These are phyloP conservation scores for Elaphomyces granulatus DNA, from an alignment of 495 filamentous ascomycete species.

Conservation along the genomic window DNA sequence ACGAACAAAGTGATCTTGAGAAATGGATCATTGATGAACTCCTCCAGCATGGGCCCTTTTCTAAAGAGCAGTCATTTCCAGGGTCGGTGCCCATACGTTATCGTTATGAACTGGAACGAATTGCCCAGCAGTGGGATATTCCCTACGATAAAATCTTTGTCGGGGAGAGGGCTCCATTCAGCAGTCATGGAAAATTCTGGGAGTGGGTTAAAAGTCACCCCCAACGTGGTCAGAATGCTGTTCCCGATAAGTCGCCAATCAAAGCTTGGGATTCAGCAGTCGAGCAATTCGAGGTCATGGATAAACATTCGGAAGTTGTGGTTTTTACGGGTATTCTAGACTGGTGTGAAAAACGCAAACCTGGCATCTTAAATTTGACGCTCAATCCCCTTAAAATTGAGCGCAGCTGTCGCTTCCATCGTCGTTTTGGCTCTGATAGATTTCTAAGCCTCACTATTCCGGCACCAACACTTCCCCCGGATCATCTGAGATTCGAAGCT, in stretches of 20 bases:
- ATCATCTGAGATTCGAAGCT: constrained; percentile 13
- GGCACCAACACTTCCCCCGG: constrained; percentile 21
- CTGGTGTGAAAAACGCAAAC: constrained; percentile 22
- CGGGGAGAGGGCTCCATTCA: constrained; percentile 13
- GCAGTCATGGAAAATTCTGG: constrained; percentile 30
- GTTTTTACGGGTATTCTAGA: constrained; percentile 29
- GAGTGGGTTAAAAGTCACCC: constrained; percentile 19
- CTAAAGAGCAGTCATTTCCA: constrained; percentile 14
- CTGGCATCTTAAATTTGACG: constrained; percentile 26
- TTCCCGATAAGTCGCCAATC: constrained; percentile 26
- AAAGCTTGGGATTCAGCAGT: constrained; percentile 31
- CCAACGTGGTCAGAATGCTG: constrained; percentile 13
- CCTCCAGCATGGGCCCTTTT: constrained; percentile 21
- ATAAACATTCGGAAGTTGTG: constrained; percentile 27
- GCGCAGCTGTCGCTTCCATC: constrained; percentile 31
- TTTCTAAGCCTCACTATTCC: constrained; percentile 33
- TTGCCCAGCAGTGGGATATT: constrained; percentile 24
- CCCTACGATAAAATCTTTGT: constrained; percentile 20
- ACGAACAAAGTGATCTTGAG: constrained; percentile 5
- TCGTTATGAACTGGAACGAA: constrained; percentile 31
- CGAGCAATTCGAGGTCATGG: constrained; percentile 18
- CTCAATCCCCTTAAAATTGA: constrained; percentile 32
- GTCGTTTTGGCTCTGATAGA: constrained; percentile 35
- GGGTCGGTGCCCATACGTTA: constrained; percentile 24
- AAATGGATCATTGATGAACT: constrained; percentile 19